Evolutionary conservation across 2,329 filamentous ascomycete species (phyloP).

Genomic region (Sporothrix pallida): DNA sequence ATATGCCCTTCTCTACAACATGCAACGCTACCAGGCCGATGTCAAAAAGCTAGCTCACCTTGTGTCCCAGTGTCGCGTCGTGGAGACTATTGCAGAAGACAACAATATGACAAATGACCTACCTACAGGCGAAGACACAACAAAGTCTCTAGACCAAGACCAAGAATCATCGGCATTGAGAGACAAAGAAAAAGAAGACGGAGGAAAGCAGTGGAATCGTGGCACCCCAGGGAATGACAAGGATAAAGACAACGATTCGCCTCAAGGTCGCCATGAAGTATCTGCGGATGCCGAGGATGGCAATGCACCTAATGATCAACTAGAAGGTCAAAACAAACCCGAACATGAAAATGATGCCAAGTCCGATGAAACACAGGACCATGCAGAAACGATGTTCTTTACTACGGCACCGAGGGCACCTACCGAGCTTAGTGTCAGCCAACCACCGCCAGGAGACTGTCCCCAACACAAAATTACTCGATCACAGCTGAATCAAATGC

Average conservation of each 20-base stretch:
- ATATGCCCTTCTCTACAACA: slow-evolving; percentile 28
- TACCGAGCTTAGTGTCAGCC: not conserved
- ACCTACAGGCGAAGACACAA: not conserved
- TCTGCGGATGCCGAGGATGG: too few relatives aligned
- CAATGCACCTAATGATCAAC: not conserved
- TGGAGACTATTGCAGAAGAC: slow-evolving; percentile 8
- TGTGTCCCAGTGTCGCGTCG: not conserved
- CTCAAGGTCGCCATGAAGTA: not conserved
- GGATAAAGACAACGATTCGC: not conserved
- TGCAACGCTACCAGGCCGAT: slow-evolving; percentile 22
- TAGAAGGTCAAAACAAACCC: not conserved
- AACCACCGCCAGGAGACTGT: too few relatives aligned
- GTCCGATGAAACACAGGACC: not conserved
- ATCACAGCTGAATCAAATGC: slow-evolving; percentile 22
- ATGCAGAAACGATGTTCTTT: not conserved
- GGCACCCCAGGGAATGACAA: too few relatives aligned
- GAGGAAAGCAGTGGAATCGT: not conserved
- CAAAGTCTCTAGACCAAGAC: not conserved
- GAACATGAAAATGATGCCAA: not conserved
- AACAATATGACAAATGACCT: not conserved
- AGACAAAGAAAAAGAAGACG: not conserved
- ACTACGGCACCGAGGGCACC: not conserved
- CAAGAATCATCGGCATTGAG: too few relatives aligned
- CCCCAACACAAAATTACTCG: not conserved
- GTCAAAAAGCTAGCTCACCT: slow-evolving; percentile 25